These are phyloP conservation scores for Thelonectria olida DNA, from an alignment of 2,329 filamentous ascomycete genomes.

Conservation along the genomic window DNA sequence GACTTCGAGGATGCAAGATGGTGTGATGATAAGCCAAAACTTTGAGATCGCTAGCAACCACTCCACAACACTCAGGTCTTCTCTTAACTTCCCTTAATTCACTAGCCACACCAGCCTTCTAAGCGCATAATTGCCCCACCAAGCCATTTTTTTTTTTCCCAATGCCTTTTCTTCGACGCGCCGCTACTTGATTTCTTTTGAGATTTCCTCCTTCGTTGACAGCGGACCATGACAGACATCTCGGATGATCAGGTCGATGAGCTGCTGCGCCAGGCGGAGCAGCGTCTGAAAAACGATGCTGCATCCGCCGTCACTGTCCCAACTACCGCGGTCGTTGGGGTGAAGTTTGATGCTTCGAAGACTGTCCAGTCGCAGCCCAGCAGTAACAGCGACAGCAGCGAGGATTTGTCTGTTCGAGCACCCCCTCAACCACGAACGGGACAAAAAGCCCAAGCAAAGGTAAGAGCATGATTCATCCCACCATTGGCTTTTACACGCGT, in stretches of 20 bases:
- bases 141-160: slow-evolving; percentile 10
- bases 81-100: background rate
- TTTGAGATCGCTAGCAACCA: background rate
- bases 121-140: background rate
- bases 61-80: background rate
- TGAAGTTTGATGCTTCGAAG: slow-evolving; percentile 24
- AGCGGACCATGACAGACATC: slow-evolving; percentile 43
- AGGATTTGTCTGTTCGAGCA: slow-evolving; percentile 38
- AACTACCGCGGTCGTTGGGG: slow-evolving; percentile 22
- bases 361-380: slow-evolving; percentile 23
- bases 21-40: background rate
- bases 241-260: slow-evolving; percentile 43
- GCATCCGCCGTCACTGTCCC: slow-evolving; percentile 27
- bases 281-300: slow-evolving; percentile 42
- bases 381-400: slow-evolving; percentile 13
- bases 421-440: slow-evolving; percentile 33
- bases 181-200: background rate
- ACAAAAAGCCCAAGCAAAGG: slow-evolving; percentile 40
- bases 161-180: background rate
- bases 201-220: slow-evolving; percentile 29
- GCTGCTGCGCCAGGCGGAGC: slow-evolving; percentile 45
- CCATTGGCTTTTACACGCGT: background rate
- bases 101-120: slow-evolving; percentile 6
- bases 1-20: no score
- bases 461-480: slow-evolving; percentile 28